Evolutionary conservation across 2,329 filamentous ascomycete species (phyloP).

Genomic region (Ophiostoma himal-ulmi): DNA sequence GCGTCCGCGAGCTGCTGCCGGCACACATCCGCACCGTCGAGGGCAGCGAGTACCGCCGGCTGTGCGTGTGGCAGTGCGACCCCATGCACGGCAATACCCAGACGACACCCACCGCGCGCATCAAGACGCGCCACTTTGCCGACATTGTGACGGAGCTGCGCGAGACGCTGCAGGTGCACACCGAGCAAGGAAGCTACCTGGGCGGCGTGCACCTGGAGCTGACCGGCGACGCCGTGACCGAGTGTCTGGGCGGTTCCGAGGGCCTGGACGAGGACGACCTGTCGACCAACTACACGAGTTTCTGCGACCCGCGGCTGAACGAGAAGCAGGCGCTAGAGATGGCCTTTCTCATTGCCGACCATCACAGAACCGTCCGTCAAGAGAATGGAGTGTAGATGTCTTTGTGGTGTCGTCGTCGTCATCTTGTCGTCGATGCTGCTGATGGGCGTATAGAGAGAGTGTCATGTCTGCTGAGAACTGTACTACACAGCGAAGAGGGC

Average conservation of each 20-base stretch:
- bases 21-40: constrained; percentile 85
- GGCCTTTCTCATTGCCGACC: constrained; percentile 86
- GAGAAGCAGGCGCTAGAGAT: constrained; percentile 96
- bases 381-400: not conserved
- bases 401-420: not conserved
- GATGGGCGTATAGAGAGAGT: not conserved
- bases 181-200: constrained; percentile 74
- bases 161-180: constrained; percentile 78
- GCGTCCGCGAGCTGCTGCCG: constrained; percentile 70
- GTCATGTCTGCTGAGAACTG: not conserved
- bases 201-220: constrained; percentile 93
- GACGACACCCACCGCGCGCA: constrained; percentile 61
- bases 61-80: constrained; percentile 94
- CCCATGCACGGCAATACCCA: constrained; percentile 89
- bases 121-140: constrained; percentile 89
- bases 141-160: constrained; percentile 85
- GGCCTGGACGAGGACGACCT: constrained; percentile 83
- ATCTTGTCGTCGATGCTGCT: not conserved
- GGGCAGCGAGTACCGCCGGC: constrained; percentile 58
- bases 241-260: constrained; percentile 88
- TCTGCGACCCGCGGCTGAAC: constrained; percentile 91
- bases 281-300: constrained; percentile 86
- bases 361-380: constrained; percentile 44
- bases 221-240: constrained; percentile 92
- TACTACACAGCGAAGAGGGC: not conserved